These are phyloP conservation scores for Ophiostoma ulmi DNA, from an alignment of 2,329 filamentous ascomycete genomes.

Conservation along the genomic window DNA sequence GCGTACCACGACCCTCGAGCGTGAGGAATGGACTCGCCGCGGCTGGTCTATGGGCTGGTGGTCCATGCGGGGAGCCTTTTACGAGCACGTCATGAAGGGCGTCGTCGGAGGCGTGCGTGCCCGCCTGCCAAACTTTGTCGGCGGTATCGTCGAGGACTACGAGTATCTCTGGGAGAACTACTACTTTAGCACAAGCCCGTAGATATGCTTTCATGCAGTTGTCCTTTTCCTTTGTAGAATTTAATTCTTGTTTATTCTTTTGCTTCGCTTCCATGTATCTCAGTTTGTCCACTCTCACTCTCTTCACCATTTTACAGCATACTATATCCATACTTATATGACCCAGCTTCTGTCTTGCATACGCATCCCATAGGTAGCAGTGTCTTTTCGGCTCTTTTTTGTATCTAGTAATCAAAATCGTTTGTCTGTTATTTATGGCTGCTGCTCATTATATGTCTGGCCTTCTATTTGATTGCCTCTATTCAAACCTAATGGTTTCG, in stretches of 20 bases:
- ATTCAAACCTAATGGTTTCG: too few relatives aligned
- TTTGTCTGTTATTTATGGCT: too few relatives aligned
- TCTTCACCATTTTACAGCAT: neutral
- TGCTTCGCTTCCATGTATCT: neutral
- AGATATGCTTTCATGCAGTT: neutral
- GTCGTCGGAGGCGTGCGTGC: slow-evolving; percentile 68
- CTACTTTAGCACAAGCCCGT: slow-evolving; percentile 66
- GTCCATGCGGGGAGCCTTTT: slow-evolving; percentile 93
- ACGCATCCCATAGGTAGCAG: neutral
- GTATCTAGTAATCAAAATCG: neutral
- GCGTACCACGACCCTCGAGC: slow-evolving; percentile 79
- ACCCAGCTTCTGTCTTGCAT: neutral
- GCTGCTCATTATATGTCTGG: too few relatives aligned
- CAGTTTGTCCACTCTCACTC: neutral
- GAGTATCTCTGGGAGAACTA: slow-evolving; percentile 98
- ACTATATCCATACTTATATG: slow-evolving; percentile 1
- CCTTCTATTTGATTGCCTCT: too few relatives aligned
- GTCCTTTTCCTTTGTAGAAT: neutral
- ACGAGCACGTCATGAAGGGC: slow-evolving; percentile 81
- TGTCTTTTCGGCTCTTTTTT: neutral
- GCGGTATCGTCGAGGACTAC: slow-evolving; percentile 88
- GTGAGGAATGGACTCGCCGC: slow-evolving; percentile 80
- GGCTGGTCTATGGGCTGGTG: slow-evolving; percentile 94
- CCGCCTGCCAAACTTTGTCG: slow-evolving; percentile 73
- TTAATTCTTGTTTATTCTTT: too few relatives aligned